Percentiles rank a stretch among this genome's conserved stretches.
phyloP scores from a whole-genome alignment of 2,329 filamentous ascomycete genomes.

The Apiospora malaysiana region DNA sequence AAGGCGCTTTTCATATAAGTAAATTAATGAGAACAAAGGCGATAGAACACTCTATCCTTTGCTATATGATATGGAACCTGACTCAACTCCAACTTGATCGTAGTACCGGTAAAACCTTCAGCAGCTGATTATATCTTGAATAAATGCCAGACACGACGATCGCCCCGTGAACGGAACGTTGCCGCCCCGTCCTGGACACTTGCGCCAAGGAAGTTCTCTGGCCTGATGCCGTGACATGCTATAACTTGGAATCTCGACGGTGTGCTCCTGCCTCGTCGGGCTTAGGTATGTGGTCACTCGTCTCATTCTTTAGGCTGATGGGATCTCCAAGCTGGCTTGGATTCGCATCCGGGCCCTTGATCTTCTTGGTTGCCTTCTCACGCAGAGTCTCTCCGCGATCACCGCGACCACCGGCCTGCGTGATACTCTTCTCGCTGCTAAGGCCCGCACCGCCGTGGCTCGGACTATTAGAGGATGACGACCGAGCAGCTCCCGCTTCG shows the following conservation, averaged over 20 bases:
- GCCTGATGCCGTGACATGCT: not conserved
- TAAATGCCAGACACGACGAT: not conserved
- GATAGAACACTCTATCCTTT: no score
- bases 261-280: conserved; percentile 31
- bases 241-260: conserved; percentile 36
- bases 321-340: conserved; percentile 35
- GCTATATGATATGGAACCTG: not conserved
- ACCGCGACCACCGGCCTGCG: no score
- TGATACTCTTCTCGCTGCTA: not conserved
- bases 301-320: conserved; percentile 33
- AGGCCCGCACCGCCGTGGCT: not conserved
- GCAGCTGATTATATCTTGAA: not conserved
- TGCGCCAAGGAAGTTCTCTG: not conserved
- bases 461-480: conserved; percentile 20
- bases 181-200: no score
- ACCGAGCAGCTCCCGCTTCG: conserved; percentile 30
- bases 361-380: conserved; percentile 31
- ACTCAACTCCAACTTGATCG: not conserved
- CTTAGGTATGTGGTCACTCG: conserved; percentile 27
- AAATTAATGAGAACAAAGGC: not conserved
- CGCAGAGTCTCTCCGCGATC: conserved; percentile 26
- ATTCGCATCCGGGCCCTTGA: conserved; percentile 33
- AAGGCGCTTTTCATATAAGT: not conserved
- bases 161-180: no score
- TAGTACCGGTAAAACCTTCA: no score